phyloP scores from a whole-genome alignment of 2,329 filamentous ascomycete genomes.

The Sporothrix pallida region DNA sequence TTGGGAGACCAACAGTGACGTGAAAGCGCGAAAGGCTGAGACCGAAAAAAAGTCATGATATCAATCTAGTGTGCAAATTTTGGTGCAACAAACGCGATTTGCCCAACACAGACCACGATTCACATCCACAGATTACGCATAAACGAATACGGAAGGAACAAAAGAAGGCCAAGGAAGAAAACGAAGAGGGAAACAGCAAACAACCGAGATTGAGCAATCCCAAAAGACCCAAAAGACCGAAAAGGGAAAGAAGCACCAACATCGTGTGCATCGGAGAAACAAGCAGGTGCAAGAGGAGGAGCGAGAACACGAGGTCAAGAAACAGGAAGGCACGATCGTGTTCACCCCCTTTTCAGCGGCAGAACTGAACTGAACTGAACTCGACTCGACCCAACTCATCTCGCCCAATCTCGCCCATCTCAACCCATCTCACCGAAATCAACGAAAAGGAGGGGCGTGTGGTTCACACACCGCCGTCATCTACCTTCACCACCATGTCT shows the following conservation, averaged over 20 bases:
- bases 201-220: background rate
- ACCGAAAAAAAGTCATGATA: background rate
- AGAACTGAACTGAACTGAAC: background rate
- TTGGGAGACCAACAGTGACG: background rate
- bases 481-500: conserved; percentile 27
- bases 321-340: background rate
- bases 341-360: background rate
- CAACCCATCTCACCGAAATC: background rate
- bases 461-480: background rate
- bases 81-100: background rate
- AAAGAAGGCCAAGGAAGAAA: background rate
- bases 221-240: background rate
- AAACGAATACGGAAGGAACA: background rate
- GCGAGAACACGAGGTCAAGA: no score
- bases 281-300: background rate
- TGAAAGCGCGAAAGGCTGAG: background rate
- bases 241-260: background rate
- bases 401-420: background rate
- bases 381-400: background rate
- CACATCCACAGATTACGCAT: background rate
- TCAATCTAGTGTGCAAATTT: background rate
- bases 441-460: background rate
- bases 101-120: background rate
- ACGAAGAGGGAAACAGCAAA: background rate
- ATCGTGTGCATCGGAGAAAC: background rate